These are phyloP conservation scores for Sphaerulina vaccinii DNA, from an alignment of 2,329 filamentous ascomycete species.

Conservation along the genomic window DNA sequence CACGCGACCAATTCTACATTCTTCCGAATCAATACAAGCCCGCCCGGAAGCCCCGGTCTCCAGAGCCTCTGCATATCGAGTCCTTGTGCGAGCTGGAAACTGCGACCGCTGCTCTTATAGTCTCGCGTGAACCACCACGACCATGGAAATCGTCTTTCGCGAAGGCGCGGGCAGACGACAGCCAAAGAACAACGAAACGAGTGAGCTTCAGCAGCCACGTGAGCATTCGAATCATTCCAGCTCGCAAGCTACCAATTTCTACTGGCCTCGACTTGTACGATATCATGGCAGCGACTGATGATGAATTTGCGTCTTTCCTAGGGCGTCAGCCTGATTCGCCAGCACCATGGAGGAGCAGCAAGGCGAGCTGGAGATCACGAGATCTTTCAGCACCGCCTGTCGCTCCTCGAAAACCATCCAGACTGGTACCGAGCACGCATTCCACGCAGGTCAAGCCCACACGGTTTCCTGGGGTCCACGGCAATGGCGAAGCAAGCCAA, in stretches of 20 bases:
- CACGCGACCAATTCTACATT: neutral
- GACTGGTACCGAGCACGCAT: neutral
- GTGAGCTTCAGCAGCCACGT: constrained; percentile 13
- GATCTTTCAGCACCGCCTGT: neutral
- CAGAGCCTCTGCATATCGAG: constrained; percentile 9
- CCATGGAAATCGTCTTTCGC: constrained; percentile 13
- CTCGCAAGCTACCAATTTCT: neutral
- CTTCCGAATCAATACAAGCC: neutral
- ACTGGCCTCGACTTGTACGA: constrained; percentile 7
- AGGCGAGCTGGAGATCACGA: constrained; percentile 7
- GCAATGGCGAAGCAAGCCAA: neutral
- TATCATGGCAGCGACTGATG: neutral
- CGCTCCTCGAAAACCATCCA: neutral
- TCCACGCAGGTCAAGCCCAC: neutral
- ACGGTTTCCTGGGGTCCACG: neutral
- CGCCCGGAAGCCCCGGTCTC: neutral
- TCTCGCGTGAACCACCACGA: neutral
- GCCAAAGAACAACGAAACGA: constrained; percentile 2
- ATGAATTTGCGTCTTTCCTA: constrained; percentile 7
- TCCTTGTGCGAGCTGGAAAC: constrained; percentile 7
- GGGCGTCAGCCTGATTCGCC: constrained; percentile 16
- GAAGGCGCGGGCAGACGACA: neutral
- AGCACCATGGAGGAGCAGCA: constrained; percentile 13
- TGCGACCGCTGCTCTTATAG: constrained; percentile 9
- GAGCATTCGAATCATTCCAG: neutral